These are phyloP conservation scores for Cicer bijugum DNA, from an alignment of 306 rosid species.

Conservation along the genomic window DNA sequence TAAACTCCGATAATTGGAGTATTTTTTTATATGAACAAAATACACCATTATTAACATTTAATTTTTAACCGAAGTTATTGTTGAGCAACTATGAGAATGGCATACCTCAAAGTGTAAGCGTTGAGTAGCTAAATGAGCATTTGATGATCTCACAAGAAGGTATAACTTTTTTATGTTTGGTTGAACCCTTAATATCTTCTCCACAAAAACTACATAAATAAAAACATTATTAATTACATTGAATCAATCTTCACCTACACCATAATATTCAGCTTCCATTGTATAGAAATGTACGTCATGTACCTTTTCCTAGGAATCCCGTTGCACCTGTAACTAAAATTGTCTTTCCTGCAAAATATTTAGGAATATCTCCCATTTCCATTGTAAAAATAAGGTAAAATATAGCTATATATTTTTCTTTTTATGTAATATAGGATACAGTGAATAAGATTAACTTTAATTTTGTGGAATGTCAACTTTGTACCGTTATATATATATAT, in stretches of 20 bases:
- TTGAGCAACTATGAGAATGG: not conserved
- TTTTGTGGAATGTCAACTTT: not conserved
- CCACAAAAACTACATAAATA: conserved; percentile 47
- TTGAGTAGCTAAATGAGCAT: conserved; percentile 49
- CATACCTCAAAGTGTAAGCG: conserved; percentile 57
- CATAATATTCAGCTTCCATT: not conserved
- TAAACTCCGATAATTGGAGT: too few relatives aligned
- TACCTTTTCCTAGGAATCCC: conserved; percentile 11
- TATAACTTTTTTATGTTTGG: conserved; percentile 67
- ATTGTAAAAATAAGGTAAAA: not conserved
- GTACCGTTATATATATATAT: not conserved
- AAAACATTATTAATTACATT: not conserved
- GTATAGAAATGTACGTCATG: not conserved
- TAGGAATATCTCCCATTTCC: not conserved
- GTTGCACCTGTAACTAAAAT: conserved; percentile 11
- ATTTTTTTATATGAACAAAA: too few relatives aligned
- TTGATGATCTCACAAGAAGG: conserved; percentile 58
- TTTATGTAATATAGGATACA: too few relatives aligned
- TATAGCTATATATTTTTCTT: too few relatives aligned
- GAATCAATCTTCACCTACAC: too few relatives aligned
- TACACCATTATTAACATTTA: too few relatives aligned
- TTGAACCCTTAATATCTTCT: conserved; percentile 67
- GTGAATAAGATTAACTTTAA: not conserved
- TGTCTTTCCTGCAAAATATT: not conserved
- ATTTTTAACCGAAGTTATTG: too few relatives aligned